Base-by-base conservation (phyloP, 2,329 filamentous ascomycete species). In the Colletotrichum australisinense region DNA sequence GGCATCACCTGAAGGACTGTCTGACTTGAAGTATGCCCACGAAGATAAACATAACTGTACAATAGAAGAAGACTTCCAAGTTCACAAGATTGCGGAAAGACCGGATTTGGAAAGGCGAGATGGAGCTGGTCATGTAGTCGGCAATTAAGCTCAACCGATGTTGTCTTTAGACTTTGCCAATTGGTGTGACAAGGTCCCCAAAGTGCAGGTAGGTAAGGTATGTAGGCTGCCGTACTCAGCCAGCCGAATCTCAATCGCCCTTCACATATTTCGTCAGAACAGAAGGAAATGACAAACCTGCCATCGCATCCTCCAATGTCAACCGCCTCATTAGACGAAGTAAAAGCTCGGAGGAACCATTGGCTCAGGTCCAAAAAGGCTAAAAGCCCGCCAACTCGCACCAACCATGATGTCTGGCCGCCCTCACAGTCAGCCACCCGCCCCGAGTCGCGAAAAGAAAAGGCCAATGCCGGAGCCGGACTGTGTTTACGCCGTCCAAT, bases 341-440 rank as follows among this genome's bases (percentile, higher is more conserved):
- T 63, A 6, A 30, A 69, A 63, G 69, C 46, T 72, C 58, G 58
- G 69, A 60, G 38, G 58, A 64, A 72, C 58, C 46, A 55, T 55
- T 69, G 42, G 66, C 24, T 26, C 42, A 49, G 55, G n/a, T 22
- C 38, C 19, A 56, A 64, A 69, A 69, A 55, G 30, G 53, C 30
- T 35, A 64, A 55, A 69, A 2, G 32, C 12, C 65, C 59, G 59
- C 53, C 42, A 42, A 26, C 32, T 22, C 26, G n/a, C 53, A 30
- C 58, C 58, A 53, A 69, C 58, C 57, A 57, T 59, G 46, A 62
- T 12, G 26, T n/a, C 35, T 28, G 30, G 60, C 28, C 28, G n/a
- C 38, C 60, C 24, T 69, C 69, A 32, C 65, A 66, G 64, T 26
- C n/a, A 19, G 30, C 63, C 32, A 59, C 30, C 9, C 38, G 38